phyloP scores from a whole-genome alignment of 768 basidiomycete genomes.

The Mycena crocata region DNA sequence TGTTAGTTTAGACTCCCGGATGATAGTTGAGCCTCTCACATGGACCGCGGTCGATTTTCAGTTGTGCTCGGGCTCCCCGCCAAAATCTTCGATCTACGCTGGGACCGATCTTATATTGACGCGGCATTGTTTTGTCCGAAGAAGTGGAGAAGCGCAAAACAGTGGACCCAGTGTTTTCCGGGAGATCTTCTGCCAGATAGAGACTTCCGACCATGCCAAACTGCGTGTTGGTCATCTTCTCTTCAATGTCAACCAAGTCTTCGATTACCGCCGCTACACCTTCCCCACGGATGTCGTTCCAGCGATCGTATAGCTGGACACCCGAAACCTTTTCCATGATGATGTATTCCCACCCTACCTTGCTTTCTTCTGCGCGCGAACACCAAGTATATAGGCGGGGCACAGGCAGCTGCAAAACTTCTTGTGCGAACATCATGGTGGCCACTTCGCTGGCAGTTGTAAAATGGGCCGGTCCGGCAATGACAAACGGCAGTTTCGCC shows the following conservation, averaged over 20 bases:
- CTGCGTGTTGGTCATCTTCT: slow-evolving; percentile 8
- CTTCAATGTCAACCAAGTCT: background rate
- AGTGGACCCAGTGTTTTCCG: background rate
- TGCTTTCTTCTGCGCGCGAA: slow-evolving; percentile 18
- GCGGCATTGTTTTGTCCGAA: slow-evolving; percentile 2
- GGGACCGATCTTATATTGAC: slow-evolving; percentile 6
- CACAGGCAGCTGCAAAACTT: slow-evolving; percentile 35
- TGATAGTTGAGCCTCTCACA: background rate
- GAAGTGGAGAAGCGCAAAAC: background rate
- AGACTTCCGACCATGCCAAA: slow-evolving; percentile 13
- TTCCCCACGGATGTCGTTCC: background rate
- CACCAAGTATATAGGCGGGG: slow-evolving; percentile 42
- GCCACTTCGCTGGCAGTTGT: slow-evolving; percentile 46
- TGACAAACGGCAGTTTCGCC: slow-evolving; percentile 40
- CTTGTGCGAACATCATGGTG: slow-evolving; percentile 43
- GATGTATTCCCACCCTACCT: slow-evolving; percentile 43
- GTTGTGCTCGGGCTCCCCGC: slow-evolving; percentile 4
- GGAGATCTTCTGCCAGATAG: slow-evolving; percentile 7
- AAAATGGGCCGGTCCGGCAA: slow-evolving; percentile 36
- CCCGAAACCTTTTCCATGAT: slow-evolving; percentile 37
- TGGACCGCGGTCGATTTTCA: slow-evolving; percentile 7
- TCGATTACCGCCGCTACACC: background rate
- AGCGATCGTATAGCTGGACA: background rate
- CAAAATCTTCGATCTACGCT: slow-evolving; percentile 14
- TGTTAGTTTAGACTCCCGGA: background rate